These are phyloP conservation scores for Lineolata rhizophorae DNA, from an alignment of 495 filamentous ascomycete genomes.

Conservation along the genomic window DNA sequence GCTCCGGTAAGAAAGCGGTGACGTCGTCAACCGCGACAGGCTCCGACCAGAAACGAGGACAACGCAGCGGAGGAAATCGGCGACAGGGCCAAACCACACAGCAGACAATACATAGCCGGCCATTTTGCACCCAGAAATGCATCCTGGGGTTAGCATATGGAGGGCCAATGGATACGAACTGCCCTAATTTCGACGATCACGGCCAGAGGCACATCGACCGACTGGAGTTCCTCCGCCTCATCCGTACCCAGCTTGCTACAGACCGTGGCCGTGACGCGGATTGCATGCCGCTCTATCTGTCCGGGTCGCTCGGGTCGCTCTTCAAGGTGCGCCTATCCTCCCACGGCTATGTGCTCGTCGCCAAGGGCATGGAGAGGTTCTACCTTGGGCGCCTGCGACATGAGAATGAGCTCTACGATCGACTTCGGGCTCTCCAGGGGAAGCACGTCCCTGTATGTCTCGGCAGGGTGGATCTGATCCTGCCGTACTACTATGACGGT, in stretches of 20 bases:
- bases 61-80: background rate
- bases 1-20: background rate
- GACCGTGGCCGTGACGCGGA: constrained; percentile 10
- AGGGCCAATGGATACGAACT: constrained; percentile 17
- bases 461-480: constrained; percentile 13
- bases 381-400: constrained; percentile 11
- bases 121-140: constrained; percentile 23
- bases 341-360: constrained; percentile 4
- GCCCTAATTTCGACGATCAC: constrained; percentile 19
- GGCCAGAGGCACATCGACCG: constrained; percentile 9
- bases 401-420: constrained; percentile 17
- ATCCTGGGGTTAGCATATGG: constrained; percentile 17
- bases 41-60: background rate
- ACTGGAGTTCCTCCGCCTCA: constrained; percentile 11
- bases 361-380: constrained; percentile 1
- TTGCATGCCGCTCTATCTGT: background rate
- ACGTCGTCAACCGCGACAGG: background rate
- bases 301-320: constrained; percentile 2
- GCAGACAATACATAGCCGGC: background rate
- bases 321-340: constrained; percentile 5
- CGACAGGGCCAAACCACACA: background rate
- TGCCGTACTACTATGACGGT: constrained; percentile 14
- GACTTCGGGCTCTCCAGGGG: constrained; percentile 17
- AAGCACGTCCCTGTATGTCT: constrained; percentile 18
- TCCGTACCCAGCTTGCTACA: constrained; percentile 14